phyloP scores from a whole-genome alignment of 345 rosid species.

The Turritis glabra region DNA sequence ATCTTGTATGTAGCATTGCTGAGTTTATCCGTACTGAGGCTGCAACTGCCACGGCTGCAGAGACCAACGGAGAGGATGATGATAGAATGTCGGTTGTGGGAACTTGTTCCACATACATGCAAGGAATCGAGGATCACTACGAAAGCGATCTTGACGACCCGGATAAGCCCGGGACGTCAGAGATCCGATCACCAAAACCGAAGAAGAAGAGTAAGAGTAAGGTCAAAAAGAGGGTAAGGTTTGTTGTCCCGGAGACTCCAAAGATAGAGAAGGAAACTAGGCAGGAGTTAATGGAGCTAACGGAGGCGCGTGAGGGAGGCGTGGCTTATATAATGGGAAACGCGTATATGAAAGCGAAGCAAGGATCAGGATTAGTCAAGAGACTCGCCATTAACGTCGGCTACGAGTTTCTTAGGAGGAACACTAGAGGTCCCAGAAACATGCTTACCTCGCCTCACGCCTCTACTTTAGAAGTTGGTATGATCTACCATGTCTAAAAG shows the following conservation, averaged over 20 bases:
- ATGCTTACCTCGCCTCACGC: conserved; percentile 67
- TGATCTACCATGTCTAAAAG: conserved; percentile 69
- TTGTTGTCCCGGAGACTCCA: conserved; percentile 73
- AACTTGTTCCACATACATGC: conserved; percentile 60
- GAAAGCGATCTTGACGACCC: conserved; percentile 33
- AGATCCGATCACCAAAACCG: conserved; percentile 58
- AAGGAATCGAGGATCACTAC: conserved; percentile 54
- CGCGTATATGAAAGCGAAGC: conserved; percentile 73
- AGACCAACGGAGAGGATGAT: conserved; percentile 33
- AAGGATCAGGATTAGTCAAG: conserved; percentile 71
- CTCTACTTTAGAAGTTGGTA: conserved; percentile 90
- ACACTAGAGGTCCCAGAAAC: conserved; percentile 58
- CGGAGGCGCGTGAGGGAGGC: conserved; percentile 88
- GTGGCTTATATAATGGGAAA: conserved; percentile 89
- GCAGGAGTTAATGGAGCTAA: conserved; percentile 71
- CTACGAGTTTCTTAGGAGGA: conserved; percentile 87
- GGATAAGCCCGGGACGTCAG: conserved; percentile 58
- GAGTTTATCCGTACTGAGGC: conserved; percentile 72
- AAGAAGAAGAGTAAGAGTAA: conserved; percentile 49
- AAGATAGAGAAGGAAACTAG: conserved; percentile 55
- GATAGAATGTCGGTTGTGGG: conserved; percentile 84
- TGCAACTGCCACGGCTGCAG: conserved; percentile 22
- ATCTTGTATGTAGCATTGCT: conserved; percentile 84
- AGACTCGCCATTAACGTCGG: conserved; percentile 67
- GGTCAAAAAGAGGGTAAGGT: conserved; percentile 67